Evolutionary conservation across 176 grass and related monocot genomes (phyloP), one percentile per base, ranked within the genome.

Genomic region (Bonia amplexicaulis): DNA sequence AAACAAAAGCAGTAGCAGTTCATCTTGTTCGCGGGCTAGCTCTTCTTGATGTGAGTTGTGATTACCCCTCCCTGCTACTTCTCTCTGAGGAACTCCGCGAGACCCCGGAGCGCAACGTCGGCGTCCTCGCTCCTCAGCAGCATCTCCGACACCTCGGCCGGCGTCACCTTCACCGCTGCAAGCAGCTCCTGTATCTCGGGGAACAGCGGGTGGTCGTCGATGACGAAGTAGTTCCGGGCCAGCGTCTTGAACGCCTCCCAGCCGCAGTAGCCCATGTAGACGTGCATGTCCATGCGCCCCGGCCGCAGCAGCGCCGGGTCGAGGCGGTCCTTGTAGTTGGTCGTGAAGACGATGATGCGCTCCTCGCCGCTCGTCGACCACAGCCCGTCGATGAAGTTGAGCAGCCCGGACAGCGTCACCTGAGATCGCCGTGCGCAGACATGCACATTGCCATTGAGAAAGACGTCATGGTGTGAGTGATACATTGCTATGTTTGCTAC

Each of bases 331-430:
- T 80, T 91, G 87, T 93, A 91, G 87, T 97, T 97, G 27, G 95
- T 94, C 75, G 92, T 97, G 86, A 97, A 97, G 45, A 97, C 81
- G 66, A 97, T 90, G 61, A 94, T 76, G 35, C 86, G 86, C 86
- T 94, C 86, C 88, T 97, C 90, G 19, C 95, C 92, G 89, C 69
- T 61, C 16, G 87, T 85, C 1, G 82, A 89, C 82, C 82, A 89
- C 3, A 89, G 61, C 49, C 82, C 76, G 22, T 89, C 82, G 61
- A 89, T 85, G 29, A 89, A 79, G 82, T 89, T 89, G 49, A 89
- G 87, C 5, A 85, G 59, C 26, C 87, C 87, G 10, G 64, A 85
- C n/a, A 85, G 83, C 11, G 73, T 85, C 9, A 85, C 20, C n/a
- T n/a, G n/a, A n/a, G n/a, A n/a, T n/a, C n/a, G n/a, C n/a, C n/a